phyloP scores from a whole-genome alignment of 345 rosid genomes.

The Melastoma malabathricum region DNA sequence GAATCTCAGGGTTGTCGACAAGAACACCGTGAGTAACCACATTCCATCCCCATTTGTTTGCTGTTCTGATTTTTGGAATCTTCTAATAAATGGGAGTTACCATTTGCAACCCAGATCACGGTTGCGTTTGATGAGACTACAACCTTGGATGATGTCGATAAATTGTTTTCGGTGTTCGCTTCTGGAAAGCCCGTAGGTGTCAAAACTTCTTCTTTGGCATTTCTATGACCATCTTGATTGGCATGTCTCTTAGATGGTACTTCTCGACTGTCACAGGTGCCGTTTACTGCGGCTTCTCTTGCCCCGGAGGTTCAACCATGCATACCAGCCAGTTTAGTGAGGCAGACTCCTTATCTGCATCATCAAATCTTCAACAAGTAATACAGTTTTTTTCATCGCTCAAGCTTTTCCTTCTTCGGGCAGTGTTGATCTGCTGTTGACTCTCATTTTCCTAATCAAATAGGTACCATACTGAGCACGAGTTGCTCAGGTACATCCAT shows the following conservation, averaged over 20 bases:
- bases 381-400: constrained; percentile 7
- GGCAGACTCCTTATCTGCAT: constrained; percentile 70
- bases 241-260: constrained; percentile 1
- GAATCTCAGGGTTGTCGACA: constrained; percentile 69
- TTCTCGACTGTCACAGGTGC: constrained; percentile 36
- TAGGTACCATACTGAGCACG: constrained; percentile 94
- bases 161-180: constrained; percentile 65
- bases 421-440: constrained; percentile 5
- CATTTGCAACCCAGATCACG: constrained; percentile 40
- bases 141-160: constrained; percentile 82
- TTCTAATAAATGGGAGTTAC: constrained; percentile 2
- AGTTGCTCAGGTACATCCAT: constrained; percentile 74
- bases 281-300: constrained; percentile 73
- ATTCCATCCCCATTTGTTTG: constrained; percentile 4
- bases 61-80: constrained; percentile 1
- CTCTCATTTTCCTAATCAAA: constrained; percentile 9
- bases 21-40: constrained; percentile 56
- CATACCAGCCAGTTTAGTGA: constrained; percentile 56
- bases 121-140: constrained; percentile 94
- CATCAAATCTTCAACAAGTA: constrained; percentile 88
- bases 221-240: neutral
- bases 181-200: constrained; percentile 66
- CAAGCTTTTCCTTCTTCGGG: constrained; percentile 8
- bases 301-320: constrained; percentile 64
- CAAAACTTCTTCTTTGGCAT: constrained; percentile 4